Conservation (phyloP, 805 yeast genomes). For the Nakazawaea pomicola region DNA sequence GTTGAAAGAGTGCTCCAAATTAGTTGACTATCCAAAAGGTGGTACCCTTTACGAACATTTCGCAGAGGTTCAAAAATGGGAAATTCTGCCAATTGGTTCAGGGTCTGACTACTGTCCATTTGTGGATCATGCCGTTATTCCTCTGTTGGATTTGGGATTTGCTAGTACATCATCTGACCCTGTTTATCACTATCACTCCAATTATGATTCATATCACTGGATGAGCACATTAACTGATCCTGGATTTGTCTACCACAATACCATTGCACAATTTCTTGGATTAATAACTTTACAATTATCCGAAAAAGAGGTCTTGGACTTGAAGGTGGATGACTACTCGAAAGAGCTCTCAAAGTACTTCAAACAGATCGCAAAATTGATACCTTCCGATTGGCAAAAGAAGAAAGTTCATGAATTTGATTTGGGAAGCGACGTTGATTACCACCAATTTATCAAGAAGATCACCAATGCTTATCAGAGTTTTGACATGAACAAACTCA, state of each 20-base stretch:
- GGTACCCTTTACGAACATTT: slow-evolving; percentile 33
- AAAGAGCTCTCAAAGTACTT: slow-evolving; percentile 31
- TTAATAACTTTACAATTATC: slow-evolving; percentile 41
- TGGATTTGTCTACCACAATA: slow-evolving; percentile 52
- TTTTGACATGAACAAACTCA: slow-evolving; percentile 3
- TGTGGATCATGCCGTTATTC: slow-evolving; percentile 54
- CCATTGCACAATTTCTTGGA: slow-evolving; percentile 52
- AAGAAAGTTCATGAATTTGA: slow-evolving; percentile 11
- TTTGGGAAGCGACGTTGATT: slow-evolving; percentile 7
- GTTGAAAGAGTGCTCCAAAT: slow-evolving; percentile 37
- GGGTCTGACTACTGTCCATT: slow-evolving; percentile 69
- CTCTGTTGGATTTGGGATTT: slow-evolving; percentile 58
- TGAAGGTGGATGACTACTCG: slow-evolving; percentile 38
- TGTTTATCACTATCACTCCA: slow-evolving; percentile 72
- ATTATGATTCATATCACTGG: slow-evolving; percentile 71
- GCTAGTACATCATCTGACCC: slow-evolving; percentile 39
- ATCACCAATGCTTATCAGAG: slow-evolving; percentile 10
- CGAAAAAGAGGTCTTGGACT: slow-evolving; percentile 42
- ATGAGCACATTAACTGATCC: slow-evolving; percentile 61
- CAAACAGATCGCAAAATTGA: slow-evolving; percentile 26
- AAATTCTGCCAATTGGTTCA: slow-evolving; percentile 51
- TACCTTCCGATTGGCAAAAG: slow-evolving; percentile 36
- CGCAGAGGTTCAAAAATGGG: slow-evolving; percentile 23
- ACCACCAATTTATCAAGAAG: slow-evolving; percentile 3
- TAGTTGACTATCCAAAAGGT: slow-evolving; percentile 40